These are phyloP conservation scores for Monilinia laxa DNA, from an alignment of 2,329 filamentous ascomycete genomes.

Conservation along the genomic window DNA sequence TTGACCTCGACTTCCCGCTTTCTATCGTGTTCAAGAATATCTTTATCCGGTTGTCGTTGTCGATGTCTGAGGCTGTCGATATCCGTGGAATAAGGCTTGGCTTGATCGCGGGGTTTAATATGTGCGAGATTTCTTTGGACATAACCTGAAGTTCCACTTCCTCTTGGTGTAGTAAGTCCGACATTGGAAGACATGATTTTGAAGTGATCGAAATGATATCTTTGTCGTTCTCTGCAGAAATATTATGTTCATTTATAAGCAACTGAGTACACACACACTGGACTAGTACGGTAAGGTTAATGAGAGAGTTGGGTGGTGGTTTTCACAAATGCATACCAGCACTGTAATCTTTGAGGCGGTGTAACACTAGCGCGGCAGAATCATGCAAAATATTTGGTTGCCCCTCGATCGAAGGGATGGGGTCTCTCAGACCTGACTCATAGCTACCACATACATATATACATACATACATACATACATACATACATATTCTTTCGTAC, in stretches of 20 bases:
- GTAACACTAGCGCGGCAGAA: slow-evolving; percentile 28
- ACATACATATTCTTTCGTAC: neutral
- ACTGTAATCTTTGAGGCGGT: slow-evolving; percentile 24
- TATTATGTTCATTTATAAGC: no score
- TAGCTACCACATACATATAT: neutral
- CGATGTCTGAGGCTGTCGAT: slow-evolving; percentile 68
- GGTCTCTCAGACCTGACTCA: neutral
- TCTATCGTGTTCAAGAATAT: slow-evolving; percentile 91
- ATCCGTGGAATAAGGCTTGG: slow-evolving; percentile 66
- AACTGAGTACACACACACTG: no score
- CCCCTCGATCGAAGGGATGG: slow-evolving; percentile 19
- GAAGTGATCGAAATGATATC: neutral
- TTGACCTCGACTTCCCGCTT: slow-evolving; percentile 90
- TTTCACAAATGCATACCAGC: no score
- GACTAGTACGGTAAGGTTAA: no score
- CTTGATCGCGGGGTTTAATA: slow-evolving; percentile 73
- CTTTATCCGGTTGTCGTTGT: slow-evolving; percentile 82
- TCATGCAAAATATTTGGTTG: slow-evolving; percentile 14
- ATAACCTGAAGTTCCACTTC: slow-evolving; percentile 94
- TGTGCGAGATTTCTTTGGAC: slow-evolving; percentile 94
- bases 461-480: neutral
- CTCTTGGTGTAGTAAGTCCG: slow-evolving; percentile 88
- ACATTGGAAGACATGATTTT: slow-evolving; percentile 90
- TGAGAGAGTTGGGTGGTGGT: no score
- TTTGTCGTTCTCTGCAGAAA: neutral